These are phyloP conservation scores for Pseudogymnoascus sp. DNA, from an alignment of 2,329 filamentous ascomycete genomes.

Conservation along the genomic window DNA sequence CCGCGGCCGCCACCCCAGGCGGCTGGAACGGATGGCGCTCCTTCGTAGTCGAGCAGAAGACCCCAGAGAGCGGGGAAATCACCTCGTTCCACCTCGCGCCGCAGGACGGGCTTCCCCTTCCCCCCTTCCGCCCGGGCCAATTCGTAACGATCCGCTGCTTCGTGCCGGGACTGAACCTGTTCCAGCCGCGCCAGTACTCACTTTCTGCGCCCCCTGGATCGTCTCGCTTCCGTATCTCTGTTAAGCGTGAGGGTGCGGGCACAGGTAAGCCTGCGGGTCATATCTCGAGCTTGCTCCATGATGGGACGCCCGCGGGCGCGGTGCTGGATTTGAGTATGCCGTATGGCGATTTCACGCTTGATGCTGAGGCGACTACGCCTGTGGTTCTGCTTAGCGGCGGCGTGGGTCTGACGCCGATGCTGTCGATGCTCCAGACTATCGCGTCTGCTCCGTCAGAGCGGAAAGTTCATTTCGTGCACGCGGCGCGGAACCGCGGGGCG, in stretches of 20 bases:
- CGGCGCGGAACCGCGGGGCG: conserved; percentile 39
- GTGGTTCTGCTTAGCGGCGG: conserved; percentile 59
- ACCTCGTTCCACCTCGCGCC: conserved; percentile 66
- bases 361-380: conserved; percentile 41
- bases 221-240: conserved; percentile 59
- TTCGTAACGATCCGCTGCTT: conserved; percentile 60
- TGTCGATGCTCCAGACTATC: conserved; percentile 53
- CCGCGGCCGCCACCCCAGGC: conserved; percentile 20
- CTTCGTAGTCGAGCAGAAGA: conserved; percentile 50
- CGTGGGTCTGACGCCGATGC: conserved; percentile 58
- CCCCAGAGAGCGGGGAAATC: conserved; percentile 52
- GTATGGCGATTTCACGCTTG: conserved; percentile 53
- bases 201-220: conserved; percentile 50
- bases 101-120: conserved; percentile 49
- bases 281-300: conserved; percentile 46
- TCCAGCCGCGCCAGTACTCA: conserved; percentile 68
- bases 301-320: conserved; percentile 40
- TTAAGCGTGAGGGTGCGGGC: conserved; percentile 51
- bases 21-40: conserved; percentile 41
- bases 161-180: conserved; percentile 51
- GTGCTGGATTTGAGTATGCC: conserved; percentile 47
- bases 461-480: conserved; percentile 55
- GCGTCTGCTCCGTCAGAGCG: conserved; percentile 28
- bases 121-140: conserved; percentile 59
- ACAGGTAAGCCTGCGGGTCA: conserved; percentile 35